A percentile compares a stretch with the other conserved stretches of the same genome.
These are phyloP conservation scores for Leccinum variicolor DNA, from an alignment of 768 basidiomycete species.

Conservation along the genomic window DNA sequence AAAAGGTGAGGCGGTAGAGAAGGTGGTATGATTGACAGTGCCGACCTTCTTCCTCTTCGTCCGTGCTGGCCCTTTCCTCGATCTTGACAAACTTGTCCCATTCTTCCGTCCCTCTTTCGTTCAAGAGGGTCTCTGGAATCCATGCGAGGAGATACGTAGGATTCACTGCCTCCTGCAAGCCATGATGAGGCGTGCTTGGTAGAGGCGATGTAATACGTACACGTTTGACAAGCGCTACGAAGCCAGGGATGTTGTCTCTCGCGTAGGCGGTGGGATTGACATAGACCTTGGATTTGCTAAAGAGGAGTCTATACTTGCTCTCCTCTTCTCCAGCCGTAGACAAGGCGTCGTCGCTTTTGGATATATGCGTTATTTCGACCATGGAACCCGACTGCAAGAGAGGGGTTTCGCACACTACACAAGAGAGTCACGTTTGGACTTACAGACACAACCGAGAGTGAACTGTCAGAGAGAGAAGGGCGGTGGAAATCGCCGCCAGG, in stretches of 20 bases:
- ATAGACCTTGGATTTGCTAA: constrained; percentile 92
- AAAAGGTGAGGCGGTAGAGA: constrained; percentile 5
- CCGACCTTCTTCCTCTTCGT: constrained; percentile 75
- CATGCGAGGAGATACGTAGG: constrained; percentile 84
- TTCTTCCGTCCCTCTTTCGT: constrained; percentile 78
- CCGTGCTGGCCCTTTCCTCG: constrained; percentile 57
- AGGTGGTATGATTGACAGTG: not conserved
- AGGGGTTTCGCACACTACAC: constrained; percentile 1
- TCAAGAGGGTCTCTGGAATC: constrained; percentile 86
- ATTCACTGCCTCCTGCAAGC: constrained; percentile 62
- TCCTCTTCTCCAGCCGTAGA: constrained; percentile 43
- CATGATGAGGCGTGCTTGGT: constrained; percentile 8
- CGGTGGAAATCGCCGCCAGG: constrained; percentile 16
- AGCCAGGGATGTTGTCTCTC: constrained; percentile 92
- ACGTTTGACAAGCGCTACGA: constrained; percentile 86
- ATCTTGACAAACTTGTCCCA: constrained; percentile 89
- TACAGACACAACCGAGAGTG: constrained; percentile 48
- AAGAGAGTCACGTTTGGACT: constrained; percentile 19
- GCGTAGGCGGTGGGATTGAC: constrained; percentile 92
- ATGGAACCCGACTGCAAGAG: constrained; percentile 49
- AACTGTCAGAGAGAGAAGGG: constrained; percentile 40
- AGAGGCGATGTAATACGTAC: constrained; percentile 41
- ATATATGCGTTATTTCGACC: constrained; percentile 67
- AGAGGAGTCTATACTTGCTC: constrained; percentile 68
- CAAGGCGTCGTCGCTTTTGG: constrained; percentile 16